Evolutionary conservation across 805 yeast species (phyloP), one percentile per base, ranked within the genome.

Genomic region (Pichia heedii): DNA sequence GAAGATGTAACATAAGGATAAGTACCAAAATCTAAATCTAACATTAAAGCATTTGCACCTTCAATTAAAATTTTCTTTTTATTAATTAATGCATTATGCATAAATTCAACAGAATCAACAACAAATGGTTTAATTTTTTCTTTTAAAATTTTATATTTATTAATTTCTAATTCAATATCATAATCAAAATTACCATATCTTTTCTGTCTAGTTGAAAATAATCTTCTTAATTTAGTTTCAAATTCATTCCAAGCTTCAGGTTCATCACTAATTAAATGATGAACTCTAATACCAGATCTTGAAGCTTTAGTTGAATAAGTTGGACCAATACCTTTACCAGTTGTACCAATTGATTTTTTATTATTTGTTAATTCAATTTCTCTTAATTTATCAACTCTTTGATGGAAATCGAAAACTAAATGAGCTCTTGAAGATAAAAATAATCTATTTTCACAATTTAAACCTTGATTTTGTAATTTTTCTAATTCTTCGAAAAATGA

Each of bases 301-400:
- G 95, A 83, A 41, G 95, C 95, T 71, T 93, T 93, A 50, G 98
- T 88, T 22, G 97, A 82, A 65, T 93, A 93, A 36, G 98, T 84
- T 56, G 98, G 98, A 46, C 98, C 98, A 58, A 93, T 93, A 67
- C 98, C 98, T 63, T 93, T 93, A 61, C 97, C 97, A 30, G 98
- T 93, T 50, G 98, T 93, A 55, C 98, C 98, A 57, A 93, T 90
- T 22, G 85, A 74, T 62, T 87, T 86, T 63, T 86, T 86, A 64
- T 79, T 78, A 46, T 71, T 68, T 22, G 85, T 76, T 43, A 93
- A 74, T 68, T 93, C 98, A 42, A 84, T 81, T 68, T 93, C 98
- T 67, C 95, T 85, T 57, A 93, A 74, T 58, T 88, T 93, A 63
- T 93, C 98, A 40, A 95, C 89, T 63, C 89, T 79, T 70, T 93